Base-by-base conservation (phyloP, 2,329 filamentous ascomycete species). In the Arthroderma sp. region DNA sequence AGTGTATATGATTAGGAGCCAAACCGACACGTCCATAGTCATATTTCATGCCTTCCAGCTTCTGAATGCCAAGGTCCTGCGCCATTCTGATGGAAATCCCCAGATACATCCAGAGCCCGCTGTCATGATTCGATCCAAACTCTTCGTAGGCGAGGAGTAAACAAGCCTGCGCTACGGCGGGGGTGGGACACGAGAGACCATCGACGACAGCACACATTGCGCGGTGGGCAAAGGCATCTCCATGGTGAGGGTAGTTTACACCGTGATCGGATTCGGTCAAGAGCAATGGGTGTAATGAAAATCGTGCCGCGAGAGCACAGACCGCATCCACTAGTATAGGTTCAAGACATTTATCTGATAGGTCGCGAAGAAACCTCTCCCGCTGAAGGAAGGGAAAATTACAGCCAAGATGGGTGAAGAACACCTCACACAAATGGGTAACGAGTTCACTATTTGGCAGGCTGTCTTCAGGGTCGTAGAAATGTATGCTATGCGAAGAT, bases 21-120 rank as follows among this genome's bases (percentile, higher is more conserved):
- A 75, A 70, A 0, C 75, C 75, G 41, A 68, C 66, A 11, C 65
- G 67, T 9, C 75, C 75, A 48, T 66, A 66, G 48, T 70, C 71
- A 44, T 74, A 72, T 47, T 67, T 72, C 36, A 93, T 72, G 0
- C 85, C 86, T 50, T 88, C 81, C 10, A 83, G 71, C 51, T 87
- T 93, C 53, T 89, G 84, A 51, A 94, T 70, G 0, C 87, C 86
- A 6, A 94, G 64, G 56, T 87, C 82, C 48, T 85, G 76, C 0
- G 81, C 81, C 78, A 87, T 83, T 4, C 86, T 80, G 48, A 94
- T 94, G 0, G 86, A 81, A 42, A 89, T 80, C 0, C 86, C 87
- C 1, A 94, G 70, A 57, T 93, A 94, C 85, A 94, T 93, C 86
- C 87, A 94, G 5, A 94, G 63, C 0, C 85, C 85, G 59, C 85